phyloP scores from a whole-genome alignment of 2,329 filamentous ascomycete genomes.

The Colletotrichum destructivum region DNA sequence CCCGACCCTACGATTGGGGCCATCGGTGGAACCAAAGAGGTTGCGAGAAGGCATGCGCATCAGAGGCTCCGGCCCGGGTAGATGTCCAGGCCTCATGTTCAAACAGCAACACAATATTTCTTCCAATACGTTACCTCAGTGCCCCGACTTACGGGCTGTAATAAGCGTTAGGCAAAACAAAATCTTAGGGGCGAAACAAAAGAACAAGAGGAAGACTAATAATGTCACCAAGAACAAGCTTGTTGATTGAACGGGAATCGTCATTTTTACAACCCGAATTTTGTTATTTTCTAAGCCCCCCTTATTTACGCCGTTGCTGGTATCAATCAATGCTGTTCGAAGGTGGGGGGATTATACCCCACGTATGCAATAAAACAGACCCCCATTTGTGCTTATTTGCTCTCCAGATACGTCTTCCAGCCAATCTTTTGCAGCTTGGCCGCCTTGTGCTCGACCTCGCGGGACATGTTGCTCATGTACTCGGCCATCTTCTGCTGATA shows the following conservation, averaged over 20 bases:
- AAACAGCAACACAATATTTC: too few species aligned
- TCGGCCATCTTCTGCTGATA: constrained; percentile 71
- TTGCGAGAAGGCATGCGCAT: too few species aligned
- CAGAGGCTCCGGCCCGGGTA: too few species aligned
- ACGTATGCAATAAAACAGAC: constrained; percentile 20
- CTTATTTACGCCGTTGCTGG: constrained; percentile 34
- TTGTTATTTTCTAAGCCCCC: constrained; percentile 19
- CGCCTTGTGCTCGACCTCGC: constrained; percentile 76
- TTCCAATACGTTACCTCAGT: too few species aligned
- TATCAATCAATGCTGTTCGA: constrained; percentile 40
- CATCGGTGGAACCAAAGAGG: too few species aligned
- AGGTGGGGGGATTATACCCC: constrained; percentile 12
- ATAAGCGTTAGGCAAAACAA: too few species aligned
- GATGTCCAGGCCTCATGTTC: too few species aligned
- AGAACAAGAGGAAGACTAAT: not conserved
- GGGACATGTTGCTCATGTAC: constrained; percentile 75
- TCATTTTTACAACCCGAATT: not conserved
- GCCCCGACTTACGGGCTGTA: too few species aligned
- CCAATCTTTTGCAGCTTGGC: constrained; percentile 69
- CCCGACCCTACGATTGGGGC: too few species aligned
- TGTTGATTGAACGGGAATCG: not conserved
- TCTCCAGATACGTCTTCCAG: constrained; percentile 67
- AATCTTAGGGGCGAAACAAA: too few species aligned
- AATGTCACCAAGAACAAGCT: not conserved
- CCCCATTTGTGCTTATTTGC: constrained; percentile 44